Base-by-base conservation (phyloP, 2,329 filamentous ascomycete genomes). In the Samsoniella hepiali region DNA sequence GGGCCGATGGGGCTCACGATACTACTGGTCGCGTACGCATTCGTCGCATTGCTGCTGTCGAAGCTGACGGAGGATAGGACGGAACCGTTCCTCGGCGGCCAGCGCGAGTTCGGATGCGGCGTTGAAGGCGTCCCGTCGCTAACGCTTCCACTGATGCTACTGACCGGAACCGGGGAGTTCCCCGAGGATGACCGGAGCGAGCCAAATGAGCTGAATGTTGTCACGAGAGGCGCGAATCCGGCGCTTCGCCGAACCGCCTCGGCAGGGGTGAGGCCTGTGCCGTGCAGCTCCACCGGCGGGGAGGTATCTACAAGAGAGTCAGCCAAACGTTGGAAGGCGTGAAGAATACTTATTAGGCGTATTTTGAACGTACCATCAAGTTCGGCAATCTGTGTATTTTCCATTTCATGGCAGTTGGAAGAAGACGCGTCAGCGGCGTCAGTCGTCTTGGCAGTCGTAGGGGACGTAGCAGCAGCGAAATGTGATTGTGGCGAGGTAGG, bases 371-470 rank as follows among this genome's bases (percentile, higher is more conserved):
- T 73, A 82, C 82, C 81, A 63, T 72, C 72, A 47, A 85, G 70
- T 66, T 85, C 83, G 7, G 74, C 75, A n/a, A 83, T 68, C 11
- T 75, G 74, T 0, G 75, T 79, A 58, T 78, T 74, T 2, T 71
- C 74, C 73, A 82, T 78, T 68, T 83, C 81, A 34, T 74, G 67
- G 6, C 29, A 53, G 9, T 3, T 32, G 2, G 38, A 6, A 1
- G 36, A 17, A 13, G 53, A 31, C 9, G 17, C 34, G 13, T n/a
- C n/a, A 4, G n/a, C 50, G 32, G 7, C 15, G 29, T 17, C n/a
- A 13, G 5, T 13, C 6, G 5, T 13, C 6, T 22, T 13, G 2
- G 13, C 11, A 3, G 38, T 44, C 8, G 17, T 11, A 27, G 47
- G 31, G 5, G 27, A 3, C 27, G 47, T 54, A 10, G 34, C 34